phyloP scores from a whole-genome alignment of 768 basidiomycete species.

The Podaxis carcinomalis region DNA sequence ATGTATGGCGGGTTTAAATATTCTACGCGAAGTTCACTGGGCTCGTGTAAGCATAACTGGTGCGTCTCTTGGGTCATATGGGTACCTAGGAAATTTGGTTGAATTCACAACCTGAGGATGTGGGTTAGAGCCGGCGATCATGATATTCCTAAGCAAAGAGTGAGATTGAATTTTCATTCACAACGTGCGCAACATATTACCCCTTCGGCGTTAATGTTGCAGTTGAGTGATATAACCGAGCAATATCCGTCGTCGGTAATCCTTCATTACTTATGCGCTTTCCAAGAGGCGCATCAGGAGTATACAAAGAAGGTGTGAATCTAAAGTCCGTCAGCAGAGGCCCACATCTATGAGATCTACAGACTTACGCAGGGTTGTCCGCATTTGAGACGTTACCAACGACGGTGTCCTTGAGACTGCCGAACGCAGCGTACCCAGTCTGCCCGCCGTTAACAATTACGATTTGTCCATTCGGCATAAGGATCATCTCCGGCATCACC shows the following conservation, averaged over 20 bases:
- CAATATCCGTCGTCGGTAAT: constrained; percentile 36
- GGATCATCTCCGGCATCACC: constrained; percentile 33
- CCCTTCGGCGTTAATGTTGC: constrained; percentile 56
- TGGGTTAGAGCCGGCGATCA: constrained; percentile 44
- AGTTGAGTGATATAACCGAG: constrained; percentile 60
- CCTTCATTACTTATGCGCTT: constrained; percentile 44
- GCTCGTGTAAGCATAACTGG: background rate
- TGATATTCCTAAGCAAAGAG: constrained; percentile 19
- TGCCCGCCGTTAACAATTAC: constrained; percentile 39
- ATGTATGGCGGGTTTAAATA: constrained; percentile 40
- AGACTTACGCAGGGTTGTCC: constrained; percentile 26
- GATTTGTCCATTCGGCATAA: constrained; percentile 40
- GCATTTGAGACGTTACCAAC: constrained; percentile 24
- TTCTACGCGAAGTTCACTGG: constrained; percentile 38
- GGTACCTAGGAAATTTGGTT: constrained; percentile 22
- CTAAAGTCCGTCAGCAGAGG: constrained; percentile 2
- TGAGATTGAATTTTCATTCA: background rate
- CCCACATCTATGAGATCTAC: background rate
- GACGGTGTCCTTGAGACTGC: constrained; percentile 23
- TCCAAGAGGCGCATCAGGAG: constrained; percentile 37
- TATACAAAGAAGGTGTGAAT: constrained; percentile 44
- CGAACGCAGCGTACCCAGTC: constrained; percentile 38
- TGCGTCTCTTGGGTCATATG: background rate
- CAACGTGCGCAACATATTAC: constrained; percentile 14
- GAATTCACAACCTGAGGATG: constrained; percentile 28